These are phyloP conservation scores for Alectoria sarmentosa DNA, from an alignment of 495 filamentous ascomycete species.

Conservation along the genomic window DNA sequence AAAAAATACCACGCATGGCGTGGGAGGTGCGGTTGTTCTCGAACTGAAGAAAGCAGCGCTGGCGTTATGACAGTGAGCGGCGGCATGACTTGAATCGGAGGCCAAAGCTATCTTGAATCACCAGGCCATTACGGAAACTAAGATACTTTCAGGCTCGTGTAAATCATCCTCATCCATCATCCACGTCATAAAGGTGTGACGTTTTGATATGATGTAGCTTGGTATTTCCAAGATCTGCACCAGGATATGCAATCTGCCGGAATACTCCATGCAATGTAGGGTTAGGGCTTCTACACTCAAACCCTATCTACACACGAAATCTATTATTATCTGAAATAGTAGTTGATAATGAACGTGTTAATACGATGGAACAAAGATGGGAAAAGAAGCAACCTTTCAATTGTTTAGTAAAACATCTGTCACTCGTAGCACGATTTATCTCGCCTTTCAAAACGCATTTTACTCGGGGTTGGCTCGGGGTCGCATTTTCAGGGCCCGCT, in stretches of 20 bases:
- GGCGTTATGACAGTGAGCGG: constrained; percentile 28
- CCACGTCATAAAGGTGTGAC: not conserved
- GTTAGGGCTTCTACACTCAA: too few species aligned
- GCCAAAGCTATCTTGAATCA: not conserved
- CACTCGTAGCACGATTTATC: too few species aligned
- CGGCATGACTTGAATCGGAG: constrained; percentile 6
- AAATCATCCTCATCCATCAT: not conserved
- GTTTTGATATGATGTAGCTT: not conserved
- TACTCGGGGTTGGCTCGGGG: too few species aligned
- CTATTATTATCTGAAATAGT: too few species aligned
- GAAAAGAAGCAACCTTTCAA: too few species aligned
- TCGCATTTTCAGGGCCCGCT: too few species aligned
- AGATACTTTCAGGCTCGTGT: not conserved
- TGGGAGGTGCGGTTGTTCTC: constrained; percentile 39
- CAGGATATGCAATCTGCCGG: too few species aligned
- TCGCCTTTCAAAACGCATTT: too few species aligned
- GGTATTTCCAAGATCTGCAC: not conserved
- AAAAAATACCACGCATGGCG: constrained; percentile 47
- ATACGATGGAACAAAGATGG: too few species aligned
- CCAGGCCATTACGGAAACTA: not conserved
- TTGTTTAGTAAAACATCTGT: too few species aligned
- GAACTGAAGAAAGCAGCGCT: constrained; percentile 40
- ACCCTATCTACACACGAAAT: too few species aligned
- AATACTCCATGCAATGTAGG: not conserved
- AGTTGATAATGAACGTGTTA: too few species aligned